phyloP scores from a whole-genome alignment of 2,329 filamentous ascomycete genomes.

The Aspergillus clavatus region DNA sequence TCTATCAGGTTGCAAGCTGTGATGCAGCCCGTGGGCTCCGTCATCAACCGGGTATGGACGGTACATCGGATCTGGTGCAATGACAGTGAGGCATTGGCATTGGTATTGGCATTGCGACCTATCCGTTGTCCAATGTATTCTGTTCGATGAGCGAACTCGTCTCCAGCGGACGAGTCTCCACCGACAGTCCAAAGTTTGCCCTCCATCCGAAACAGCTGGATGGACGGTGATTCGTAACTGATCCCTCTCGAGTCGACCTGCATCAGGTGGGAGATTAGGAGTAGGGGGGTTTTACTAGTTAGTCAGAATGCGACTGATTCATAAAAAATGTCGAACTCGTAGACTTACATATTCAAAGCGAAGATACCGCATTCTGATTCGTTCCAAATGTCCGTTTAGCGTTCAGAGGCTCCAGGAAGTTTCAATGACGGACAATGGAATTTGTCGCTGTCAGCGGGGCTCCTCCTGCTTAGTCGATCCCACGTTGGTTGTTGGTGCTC shows the following conservation, averaged over 20 bases:
- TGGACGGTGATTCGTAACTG: background rate
- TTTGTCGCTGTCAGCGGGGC: background rate
- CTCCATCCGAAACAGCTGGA: background rate
- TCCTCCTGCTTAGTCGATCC: too few relatives aligned
- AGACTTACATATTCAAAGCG: too few relatives aligned
- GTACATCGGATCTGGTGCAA: conserved; percentile 2
- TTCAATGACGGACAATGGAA: background rate
- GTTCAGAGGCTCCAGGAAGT: too few relatives aligned
- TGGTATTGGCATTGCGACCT: too few relatives aligned
- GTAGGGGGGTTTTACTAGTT: too few relatives aligned
- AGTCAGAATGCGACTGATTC: background rate
- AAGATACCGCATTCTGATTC: background rate
- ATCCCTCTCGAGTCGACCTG: background rate
- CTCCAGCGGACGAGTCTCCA: background rate
- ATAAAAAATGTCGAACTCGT: too few relatives aligned
- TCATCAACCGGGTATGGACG: conserved; percentile 13
- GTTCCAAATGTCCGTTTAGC: background rate
- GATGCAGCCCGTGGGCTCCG: conserved; percentile 15
- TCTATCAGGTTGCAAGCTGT: background rate
- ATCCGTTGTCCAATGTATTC: background rate
- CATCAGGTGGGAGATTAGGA: background rate
- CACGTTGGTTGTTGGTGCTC: too few relatives aligned
- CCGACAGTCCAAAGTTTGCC: background rate
- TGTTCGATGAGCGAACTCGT: background rate
- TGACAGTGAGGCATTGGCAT: background rate